Conservation (phyloP, 495 filamentous ascomycete genomes). For the Penicillium pulvis region DNA sequence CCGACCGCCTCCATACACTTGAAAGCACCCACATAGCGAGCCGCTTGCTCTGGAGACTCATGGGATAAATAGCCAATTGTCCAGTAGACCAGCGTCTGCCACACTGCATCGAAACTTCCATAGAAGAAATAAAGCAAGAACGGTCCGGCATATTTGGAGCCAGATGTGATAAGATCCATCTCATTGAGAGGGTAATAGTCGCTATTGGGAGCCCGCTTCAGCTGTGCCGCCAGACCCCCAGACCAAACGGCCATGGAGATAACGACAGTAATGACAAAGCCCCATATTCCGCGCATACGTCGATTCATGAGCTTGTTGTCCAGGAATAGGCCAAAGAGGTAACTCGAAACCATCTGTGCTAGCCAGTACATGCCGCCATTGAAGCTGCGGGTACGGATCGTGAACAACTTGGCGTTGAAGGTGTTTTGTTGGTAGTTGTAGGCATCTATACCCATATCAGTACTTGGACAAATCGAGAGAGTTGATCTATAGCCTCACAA, state of each 20-base stretch:
- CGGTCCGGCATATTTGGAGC: slow-evolving; percentile 2
- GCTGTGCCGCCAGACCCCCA: not conserved
- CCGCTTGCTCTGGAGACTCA: slow-evolving; percentile 13
- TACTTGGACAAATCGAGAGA: not conserved
- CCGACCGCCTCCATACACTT: slow-evolving; percentile 12
- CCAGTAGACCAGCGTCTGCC: slow-evolving; percentile 15
- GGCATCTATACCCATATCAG: not conserved
- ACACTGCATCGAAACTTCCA: slow-evolving; percentile 11
- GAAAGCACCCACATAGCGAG: slow-evolving; percentile 14
- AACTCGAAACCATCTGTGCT: slow-evolving; percentile 10
- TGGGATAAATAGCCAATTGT: slow-evolving; percentile 13
- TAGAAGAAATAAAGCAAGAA: slow-evolving; percentile 13
- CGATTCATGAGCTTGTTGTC: slow-evolving; percentile 12
- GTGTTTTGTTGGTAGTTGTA: slow-evolving; percentile 13
- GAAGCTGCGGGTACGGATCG: slow-evolving; percentile 5
- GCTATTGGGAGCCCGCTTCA: not conserved
- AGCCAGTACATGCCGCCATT: slow-evolving; percentile 10
- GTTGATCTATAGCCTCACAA: not conserved
- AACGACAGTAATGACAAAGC: slow-evolving; percentile 2
- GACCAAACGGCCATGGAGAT: slow-evolving; percentile 5
- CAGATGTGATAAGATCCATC: slow-evolving; percentile 1
- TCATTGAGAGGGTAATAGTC: slow-evolving; percentile 5
- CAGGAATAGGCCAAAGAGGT: slow-evolving; percentile 9
- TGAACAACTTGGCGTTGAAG: slow-evolving; percentile 5
- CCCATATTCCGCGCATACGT: slow-evolving; percentile 7